These are phyloP conservation scores for Phytopythium chamaehyphon DNA, from an alignment of 352 stramenopile genomes.

Conservation along the genomic window DNA sequence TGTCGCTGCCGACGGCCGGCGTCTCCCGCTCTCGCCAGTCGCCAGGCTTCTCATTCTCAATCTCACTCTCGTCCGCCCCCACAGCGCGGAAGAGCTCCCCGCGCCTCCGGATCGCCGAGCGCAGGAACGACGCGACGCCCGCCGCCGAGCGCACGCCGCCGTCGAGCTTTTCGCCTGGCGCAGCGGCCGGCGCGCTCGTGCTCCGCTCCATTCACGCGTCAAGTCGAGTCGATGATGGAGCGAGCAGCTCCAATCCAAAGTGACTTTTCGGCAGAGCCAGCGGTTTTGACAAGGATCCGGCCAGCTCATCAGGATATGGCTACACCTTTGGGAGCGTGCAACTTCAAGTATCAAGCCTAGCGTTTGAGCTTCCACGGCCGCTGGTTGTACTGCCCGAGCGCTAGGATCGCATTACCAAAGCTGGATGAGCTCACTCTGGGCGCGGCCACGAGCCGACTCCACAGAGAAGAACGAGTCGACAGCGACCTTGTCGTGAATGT, in stretches of 20 bases:
- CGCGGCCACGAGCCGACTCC: too few species aligned
- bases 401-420: too few species aligned
- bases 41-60: neutral
- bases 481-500: conserved; percentile 20
- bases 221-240: too few species aligned
- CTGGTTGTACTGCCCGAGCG: too few species aligned
- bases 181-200: neutral
- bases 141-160: conserved; percentile 10
- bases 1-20: too few species aligned
- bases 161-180: neutral
- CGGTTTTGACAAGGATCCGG: conserved; percentile 1
- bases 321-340: too few species aligned
- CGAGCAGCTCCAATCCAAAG: neutral
- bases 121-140: conserved; percentile 38
- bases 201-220: too few species aligned
- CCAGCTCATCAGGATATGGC: too few species aligned
- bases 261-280: neutral
- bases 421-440: too few species aligned
- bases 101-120: conserved; percentile 18
- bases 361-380: too few species aligned
- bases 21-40: conserved; percentile 4
- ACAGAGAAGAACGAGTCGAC: neutral
- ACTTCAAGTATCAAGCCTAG: too few species aligned
- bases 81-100: neutral
- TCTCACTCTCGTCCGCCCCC: neutral